A percentile compares a stretch with the other conserved stretches of the same genome.
Conservation (phyloP, 1,284 basidiomycete species). For the Chalciporus sp. region DNA sequence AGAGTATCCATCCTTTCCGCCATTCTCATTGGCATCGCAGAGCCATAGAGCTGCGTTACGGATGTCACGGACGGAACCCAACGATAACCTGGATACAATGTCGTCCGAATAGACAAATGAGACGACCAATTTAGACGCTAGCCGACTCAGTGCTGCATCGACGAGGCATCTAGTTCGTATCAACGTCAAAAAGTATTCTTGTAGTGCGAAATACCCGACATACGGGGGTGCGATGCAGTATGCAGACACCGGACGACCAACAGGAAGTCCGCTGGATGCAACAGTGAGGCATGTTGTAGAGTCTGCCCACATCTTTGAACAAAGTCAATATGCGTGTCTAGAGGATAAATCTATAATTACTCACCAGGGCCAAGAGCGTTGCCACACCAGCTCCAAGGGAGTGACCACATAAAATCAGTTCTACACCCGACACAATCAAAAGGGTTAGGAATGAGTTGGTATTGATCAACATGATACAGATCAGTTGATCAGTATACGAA, state of each 20-base stretch:
- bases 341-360: slow-evolving; percentile 23
- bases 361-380: slow-evolving; percentile 70
- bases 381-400: slow-evolving; percentile 88
- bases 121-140: slow-evolving; percentile 63
- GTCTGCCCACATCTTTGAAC: slow-evolving; percentile 80
- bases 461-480: background rate
- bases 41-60: slow-evolving; percentile 77
- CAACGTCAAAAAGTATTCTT: slow-evolving; percentile 7
- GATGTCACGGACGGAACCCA: slow-evolving; percentile 79
- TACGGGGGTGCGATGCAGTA: slow-evolving; percentile 84
- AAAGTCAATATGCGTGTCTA: slow-evolving; percentile 1
- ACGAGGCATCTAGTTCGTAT: slow-evolving; percentile 51
- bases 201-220: slow-evolving; percentile 27
- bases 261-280: slow-evolving; percentile 68
- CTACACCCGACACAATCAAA: slow-evolving; percentile 38
- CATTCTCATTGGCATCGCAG: slow-evolving; percentile 63
- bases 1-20: slow-evolving; percentile 54
- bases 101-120: slow-evolving; percentile 85
- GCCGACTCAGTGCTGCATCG: slow-evolving; percentile 55
- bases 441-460: slow-evolving; percentile 9
- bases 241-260: slow-evolving; percentile 66
- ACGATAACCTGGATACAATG: slow-evolving; percentile 74
- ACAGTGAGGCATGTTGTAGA: slow-evolving; percentile 75
- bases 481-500: slow-evolving; percentile 33
- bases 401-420: slow-evolving; percentile 80